Evolutionary conservation across 495 filamentous ascomycete genomes (phyloP), one percentile per base, ranked within the genome.

Genomic region (Corynascus novoguineensis): DNA sequence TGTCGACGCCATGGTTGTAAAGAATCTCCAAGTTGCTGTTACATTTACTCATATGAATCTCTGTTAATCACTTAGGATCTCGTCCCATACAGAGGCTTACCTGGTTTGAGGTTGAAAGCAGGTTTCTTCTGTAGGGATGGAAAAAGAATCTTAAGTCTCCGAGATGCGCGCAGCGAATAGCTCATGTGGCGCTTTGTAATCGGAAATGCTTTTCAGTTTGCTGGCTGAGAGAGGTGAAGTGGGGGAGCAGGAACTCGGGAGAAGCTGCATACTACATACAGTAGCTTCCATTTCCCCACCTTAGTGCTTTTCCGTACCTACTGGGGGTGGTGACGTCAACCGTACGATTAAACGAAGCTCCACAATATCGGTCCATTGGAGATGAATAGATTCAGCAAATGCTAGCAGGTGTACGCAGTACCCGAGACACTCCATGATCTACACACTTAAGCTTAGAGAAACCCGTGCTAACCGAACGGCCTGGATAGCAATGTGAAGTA

Each of bases 1-100:
- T 21, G 76, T 76, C 4, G 78, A 66, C 56, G 85, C 78, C 87
- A 95, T 95, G 65, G 81, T 75, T 64, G 73, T 71, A 28, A 76
- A 71, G 14, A 31, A 19, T 49, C 57, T 50, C 10, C 42, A 5
- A 3, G 50, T 28, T 22, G 17, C 53, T 50, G 24, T 38, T 1
- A 12, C 21, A 8, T 47, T 17, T 17, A 41, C 37, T 1, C 7
- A 4, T 7, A 7, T 17, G 9, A 41, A n/a, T 17, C n/a, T n/a
- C n/a, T 3, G 34, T 37, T 37, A 4, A 2, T 41, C 21, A 4
- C 9, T 38, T 38, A 38, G 17, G 12, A n/a, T 38, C 4, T n/a
- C 17, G 4, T 19, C 10, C 22, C 27, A 25, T 29, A 4, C 2
- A 15, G 15, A n/a, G 35, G 31, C 38, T 24, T 38, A 64, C 57